Base-by-base conservation (phyloP, 176 grass and related monocot genomes). In the Paspalum notatum region DNA sequence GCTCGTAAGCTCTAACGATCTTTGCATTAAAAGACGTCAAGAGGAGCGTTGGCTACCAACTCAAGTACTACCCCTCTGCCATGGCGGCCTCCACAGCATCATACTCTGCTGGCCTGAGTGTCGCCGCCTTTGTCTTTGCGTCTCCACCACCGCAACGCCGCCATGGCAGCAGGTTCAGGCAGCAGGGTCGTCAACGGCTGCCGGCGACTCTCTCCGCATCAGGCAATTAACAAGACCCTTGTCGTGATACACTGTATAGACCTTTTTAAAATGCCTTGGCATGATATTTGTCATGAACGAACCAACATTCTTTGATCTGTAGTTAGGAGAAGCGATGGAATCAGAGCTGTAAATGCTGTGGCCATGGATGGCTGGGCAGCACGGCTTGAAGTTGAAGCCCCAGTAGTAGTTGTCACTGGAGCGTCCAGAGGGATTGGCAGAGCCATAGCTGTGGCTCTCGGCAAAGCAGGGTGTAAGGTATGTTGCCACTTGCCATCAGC, bases 391-490 rank as follows among this genome's bases (percentile, higher is more conserved):
- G 82, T 47, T 12, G 77, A 62, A 14, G 82, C 77, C 3, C 87
- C 71, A 3, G 82, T 89, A 52, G 87, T 82, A 12, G 63, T 85
- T 42, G 82, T 89, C 16, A 89, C 87, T 0, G 87, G 82, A n/a
- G 95, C 92, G 5, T 98, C 95, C 2, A 93, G 92, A 70, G 92
- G 95, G 76, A 98, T 95, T 41, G 92, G 95, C 63, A 94, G 80
- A 74, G 84, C 92, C 52, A 87, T 98, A 40, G 90, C 95, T 9
- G 78, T 95, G 44, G 74, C 90, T 27, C 83, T 94, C 15, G 90
- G 92, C 32, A 89, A 91, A 78, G 88, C 88, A 85, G 95, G 95
- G 20, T 98, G 95, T 88, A 98, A 98, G 94, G 94, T 91, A 49
- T 4, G 4, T 50, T 49, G 12, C n/a, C n/a, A n/a, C n/a, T 57